These are phyloP conservation scores for Massarina eburnea DNA, from an alignment of 2,329 filamentous ascomycete genomes.

Conservation along the genomic window DNA sequence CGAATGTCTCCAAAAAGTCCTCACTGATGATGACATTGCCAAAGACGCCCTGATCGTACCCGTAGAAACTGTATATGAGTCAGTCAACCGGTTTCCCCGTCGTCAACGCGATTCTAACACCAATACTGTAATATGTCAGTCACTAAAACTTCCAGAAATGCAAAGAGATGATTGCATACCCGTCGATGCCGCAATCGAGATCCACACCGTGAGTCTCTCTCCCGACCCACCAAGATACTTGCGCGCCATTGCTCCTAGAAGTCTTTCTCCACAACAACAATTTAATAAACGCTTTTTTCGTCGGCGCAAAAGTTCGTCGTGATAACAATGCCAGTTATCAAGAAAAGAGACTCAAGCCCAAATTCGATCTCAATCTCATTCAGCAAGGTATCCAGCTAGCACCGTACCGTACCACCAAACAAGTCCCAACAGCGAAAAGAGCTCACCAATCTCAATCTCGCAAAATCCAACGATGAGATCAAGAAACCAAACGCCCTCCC, in stretches of 20 bases:
- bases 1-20: conserved; percentile 32
- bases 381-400: no score
- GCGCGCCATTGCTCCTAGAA: conserved; percentile 41
- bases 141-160: neutral
- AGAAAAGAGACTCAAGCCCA: no score
- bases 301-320: neutral
- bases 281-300: neutral
- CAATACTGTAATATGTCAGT: conserved; percentile 46
- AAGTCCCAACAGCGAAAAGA: no score
- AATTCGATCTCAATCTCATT: no score
- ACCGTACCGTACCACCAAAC: no score
- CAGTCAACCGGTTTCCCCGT: neutral
- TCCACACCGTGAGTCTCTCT: conserved; percentile 55
- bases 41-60: conserved; percentile 36
- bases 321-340: neutral
- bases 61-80: conserved; percentile 44
- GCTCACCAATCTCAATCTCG: no score
- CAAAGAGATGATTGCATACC: neutral
- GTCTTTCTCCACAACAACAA: no score
- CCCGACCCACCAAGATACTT: conserved; percentile 56
- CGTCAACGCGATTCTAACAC: conserved; percentile 22
- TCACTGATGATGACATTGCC: conserved; percentile 39
- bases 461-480: no score
- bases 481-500: no score
- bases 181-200: conserved; percentile 49